Evolutionary conservation across 306 rosid species (phyloP).

Genomic region (Sophora flavescens): DNA sequence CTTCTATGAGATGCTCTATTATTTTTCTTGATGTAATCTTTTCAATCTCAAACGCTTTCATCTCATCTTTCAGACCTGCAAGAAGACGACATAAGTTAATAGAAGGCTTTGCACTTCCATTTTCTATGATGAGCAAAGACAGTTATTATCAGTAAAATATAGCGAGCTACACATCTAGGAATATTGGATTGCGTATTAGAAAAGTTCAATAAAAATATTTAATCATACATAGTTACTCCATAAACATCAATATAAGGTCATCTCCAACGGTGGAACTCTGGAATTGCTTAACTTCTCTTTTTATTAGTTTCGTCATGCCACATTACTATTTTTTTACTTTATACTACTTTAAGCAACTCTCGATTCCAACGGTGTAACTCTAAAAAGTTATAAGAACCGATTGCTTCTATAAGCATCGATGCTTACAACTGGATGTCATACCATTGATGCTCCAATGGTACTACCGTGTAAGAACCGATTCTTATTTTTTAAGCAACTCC

Average conservation of each 20-base stretch:
- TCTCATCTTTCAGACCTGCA: slow-evolving; percentile 67
- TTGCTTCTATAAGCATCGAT: too few relatives aligned
- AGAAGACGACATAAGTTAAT: slow-evolving; percentile 27
- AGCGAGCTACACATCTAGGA: not conserved
- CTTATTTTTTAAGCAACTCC: too few relatives aligned
- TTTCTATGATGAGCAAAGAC: not conserved
- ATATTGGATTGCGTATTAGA: not conserved
- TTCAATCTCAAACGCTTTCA: slow-evolving; percentile 77
- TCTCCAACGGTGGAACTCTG: too few relatives aligned
- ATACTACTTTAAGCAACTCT: too few relatives aligned
- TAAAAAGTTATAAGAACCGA: too few relatives aligned
- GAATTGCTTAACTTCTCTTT: too few relatives aligned
- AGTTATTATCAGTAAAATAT: not conserved
- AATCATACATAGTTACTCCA: not conserved
- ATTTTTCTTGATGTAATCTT: slow-evolving; percentile 78
- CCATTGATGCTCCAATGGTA: too few relatives aligned
- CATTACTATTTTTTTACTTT: too few relatives aligned
- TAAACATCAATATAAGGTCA: not conserved
- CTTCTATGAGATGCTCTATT: slow-evolving; percentile 67
- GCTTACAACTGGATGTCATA: too few relatives aligned
- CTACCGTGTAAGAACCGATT: too few relatives aligned
- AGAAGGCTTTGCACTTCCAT: not conserved
- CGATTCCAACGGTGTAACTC: too few relatives aligned
- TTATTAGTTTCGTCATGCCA: too few relatives aligned
- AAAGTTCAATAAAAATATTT: not conserved